These are phyloP conservation scores for Agaricus subrufescens DNA, from an alignment of 768 basidiomycete species.

Conservation along the genomic window DNA sequence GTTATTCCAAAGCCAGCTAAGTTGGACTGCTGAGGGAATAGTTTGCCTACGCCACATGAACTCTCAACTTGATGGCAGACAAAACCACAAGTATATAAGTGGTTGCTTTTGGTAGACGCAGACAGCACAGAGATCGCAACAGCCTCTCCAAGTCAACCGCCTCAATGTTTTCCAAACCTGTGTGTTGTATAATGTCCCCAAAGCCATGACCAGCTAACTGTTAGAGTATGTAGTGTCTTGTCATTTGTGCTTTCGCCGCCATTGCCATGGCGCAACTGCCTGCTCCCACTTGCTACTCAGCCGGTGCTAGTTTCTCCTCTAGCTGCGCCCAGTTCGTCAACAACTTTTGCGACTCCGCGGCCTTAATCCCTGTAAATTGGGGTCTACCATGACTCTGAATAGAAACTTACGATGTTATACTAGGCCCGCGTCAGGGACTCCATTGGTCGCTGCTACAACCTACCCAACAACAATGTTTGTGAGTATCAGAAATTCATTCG, in stretches of 20 bases:
- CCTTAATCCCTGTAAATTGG: background rate
- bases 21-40: no score
- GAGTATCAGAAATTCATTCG: background rate
- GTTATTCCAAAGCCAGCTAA: no score
- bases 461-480: background rate
- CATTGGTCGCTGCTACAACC: background rate
- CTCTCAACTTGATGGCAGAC: no score
- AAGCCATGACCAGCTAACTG: background rate
- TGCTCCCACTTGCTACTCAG: background rate
- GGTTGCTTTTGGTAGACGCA: no score
- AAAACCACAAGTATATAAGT: no score
- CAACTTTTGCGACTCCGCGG: background rate
- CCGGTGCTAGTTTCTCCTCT: background rate
- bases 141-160: background rate
- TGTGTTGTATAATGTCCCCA: background rate
- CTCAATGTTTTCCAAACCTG: background rate
- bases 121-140: no score
- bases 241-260: background rate
- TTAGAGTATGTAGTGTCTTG: background rate
- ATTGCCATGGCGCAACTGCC: background rate
- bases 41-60: no score
- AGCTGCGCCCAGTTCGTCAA: background rate
- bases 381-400: background rate
- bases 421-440: background rate
- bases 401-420: no score